Base-by-base conservation (phyloP, 1,284 basidiomycete genomes). In the Cystobasidium pallidum region DNA sequence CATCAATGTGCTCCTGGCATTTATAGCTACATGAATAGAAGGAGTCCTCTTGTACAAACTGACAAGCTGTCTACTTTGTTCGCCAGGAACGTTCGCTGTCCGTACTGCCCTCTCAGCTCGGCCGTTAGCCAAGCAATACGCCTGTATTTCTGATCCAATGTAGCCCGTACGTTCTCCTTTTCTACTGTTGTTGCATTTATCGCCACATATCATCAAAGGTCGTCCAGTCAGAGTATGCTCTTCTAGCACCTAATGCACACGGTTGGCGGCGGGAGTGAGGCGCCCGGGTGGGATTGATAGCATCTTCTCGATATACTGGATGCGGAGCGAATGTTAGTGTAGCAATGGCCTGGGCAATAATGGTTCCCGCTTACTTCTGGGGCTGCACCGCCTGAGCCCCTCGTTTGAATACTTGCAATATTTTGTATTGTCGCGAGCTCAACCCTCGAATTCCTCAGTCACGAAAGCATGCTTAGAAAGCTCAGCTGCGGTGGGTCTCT, bases 61-160 rank as follows among this genome's bases (percentile, higher is more conserved):
- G 32, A 57, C 54, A 32, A 19, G 28, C 30, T 19, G 30, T 34
- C 24, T 67, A 21, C 30, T 36, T 45, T n/a, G 36, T 70, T 68
- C 61, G 66, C 30, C 77, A 91, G 91, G 26, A 87, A 89, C 7
- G 88, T 92, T 72, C 93, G 93, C 79, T 94, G 91, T 77, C 91
- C 91, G 2, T 94, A 94, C 81, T 93, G 91, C 79, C 91, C 91
- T n/a, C 81, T 85, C 19, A 91, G 92, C 79, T 89, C 89, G 1
- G 82, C 82, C 59, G 81, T 86, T 41, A 82, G 79, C 57, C 80
- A 82, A 47, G 89, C 90, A 6, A 77, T 91, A 58, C 86, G 86
- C 72, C 87, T 93, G 62, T 83, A 89, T 81, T 91, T 93, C 78
- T 93, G 39, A 55, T 17, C 10, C 30, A 13, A 28, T 55, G 52